Percentiles rank a stretch among this genome's conserved stretches.
Conservation (phyloP, 2,329 filamentous ascomycete species). For the Fusarium bactridioides region DNA sequence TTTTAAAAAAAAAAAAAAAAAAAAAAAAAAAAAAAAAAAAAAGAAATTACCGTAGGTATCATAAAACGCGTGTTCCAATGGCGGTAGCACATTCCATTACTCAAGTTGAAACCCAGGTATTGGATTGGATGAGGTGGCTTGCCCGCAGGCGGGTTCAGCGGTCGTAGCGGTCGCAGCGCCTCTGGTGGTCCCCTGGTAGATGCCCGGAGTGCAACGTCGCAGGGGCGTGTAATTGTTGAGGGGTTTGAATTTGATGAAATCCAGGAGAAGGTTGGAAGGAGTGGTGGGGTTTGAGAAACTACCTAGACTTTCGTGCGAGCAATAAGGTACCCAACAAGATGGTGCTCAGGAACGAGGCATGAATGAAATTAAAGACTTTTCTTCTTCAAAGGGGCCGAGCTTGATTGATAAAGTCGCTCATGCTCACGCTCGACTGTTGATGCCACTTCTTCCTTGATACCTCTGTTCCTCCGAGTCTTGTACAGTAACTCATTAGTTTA, state of each 20-base stretch:
- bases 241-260: slow-evolving; percentile 17
- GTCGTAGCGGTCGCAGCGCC: slow-evolving; percentile 36
- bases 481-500: background rate
- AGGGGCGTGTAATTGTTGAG: slow-evolving; percentile 16
- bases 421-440: background rate
- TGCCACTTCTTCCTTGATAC: background rate
- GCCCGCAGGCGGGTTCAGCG: slow-evolving; percentile 35
- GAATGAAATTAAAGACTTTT: slow-evolving; percentile 16
- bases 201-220: slow-evolving; percentile 1
- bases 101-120: slow-evolving; percentile 23
- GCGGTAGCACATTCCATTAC: slow-evolving; percentile 39
- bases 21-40: background rate
- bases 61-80: slow-evolving; percentile 39
- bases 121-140: slow-evolving; percentile 43
- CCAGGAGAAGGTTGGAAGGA: slow-evolving; percentile 21
- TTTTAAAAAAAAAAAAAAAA: background rate
- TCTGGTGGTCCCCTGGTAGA: slow-evolving; percentile 20
- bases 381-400: background rate
- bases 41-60: background rate
- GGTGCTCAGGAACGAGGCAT: slow-evolving; percentile 32
- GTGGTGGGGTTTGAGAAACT: slow-evolving; percentile 15
- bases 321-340: background rate
- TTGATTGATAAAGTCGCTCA: background rate
- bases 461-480: background rate
- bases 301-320: background rate